Conservation (phyloP, 371 early-diverging fungal genomes). For the Actinomortierella ambigua region DNA sequence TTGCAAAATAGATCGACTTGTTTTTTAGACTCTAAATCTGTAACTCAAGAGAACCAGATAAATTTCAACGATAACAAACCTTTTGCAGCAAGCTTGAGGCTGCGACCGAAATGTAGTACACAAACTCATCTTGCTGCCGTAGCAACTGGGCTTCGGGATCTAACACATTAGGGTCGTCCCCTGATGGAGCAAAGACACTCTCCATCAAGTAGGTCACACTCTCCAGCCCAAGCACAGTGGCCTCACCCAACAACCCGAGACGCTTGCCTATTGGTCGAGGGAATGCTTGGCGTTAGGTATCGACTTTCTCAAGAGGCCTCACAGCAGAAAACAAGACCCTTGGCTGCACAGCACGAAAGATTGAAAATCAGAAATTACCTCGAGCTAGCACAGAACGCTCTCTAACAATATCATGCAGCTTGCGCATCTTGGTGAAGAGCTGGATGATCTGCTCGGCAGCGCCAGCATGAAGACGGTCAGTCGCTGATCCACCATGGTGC, state of each 20-base stretch:
- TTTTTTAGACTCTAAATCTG: too few species aligned
- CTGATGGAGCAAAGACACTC: conserved; percentile 19
- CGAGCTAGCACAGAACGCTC: conserved; percentile 27
- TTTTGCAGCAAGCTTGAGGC: conserved; percentile 18
- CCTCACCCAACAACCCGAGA: conserved; percentile 31
- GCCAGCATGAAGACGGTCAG: conserved; percentile 1
- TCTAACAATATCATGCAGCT: conserved; percentile 43
- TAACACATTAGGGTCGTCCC: neutral
- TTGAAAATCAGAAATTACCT: conserved; percentile 11
- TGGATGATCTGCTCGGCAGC: conserved; percentile 31
- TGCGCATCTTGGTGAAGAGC: conserved; percentile 42
- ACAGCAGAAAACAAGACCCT: too few species aligned
- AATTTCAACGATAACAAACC: conserved; percentile 7
- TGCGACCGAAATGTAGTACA: conserved; percentile 30
- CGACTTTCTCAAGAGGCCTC: too few species aligned
- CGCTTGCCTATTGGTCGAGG: conserved; percentile 19
- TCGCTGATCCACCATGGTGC: too few species aligned
- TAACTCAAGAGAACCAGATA: too few species aligned
- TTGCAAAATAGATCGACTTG: too few species aligned
- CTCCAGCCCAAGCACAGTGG: conserved; percentile 31
- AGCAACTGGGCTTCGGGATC: conserved; percentile 19
- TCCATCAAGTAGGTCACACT: conserved; percentile 31
- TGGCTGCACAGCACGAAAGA: too few species aligned
- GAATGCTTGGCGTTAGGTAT: too few species aligned
- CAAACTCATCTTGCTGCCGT: conserved; percentile 36